phyloP scores from a whole-genome alignment of 2,329 filamentous ascomycete genomes.

The Exophiala oligosperma region DNA sequence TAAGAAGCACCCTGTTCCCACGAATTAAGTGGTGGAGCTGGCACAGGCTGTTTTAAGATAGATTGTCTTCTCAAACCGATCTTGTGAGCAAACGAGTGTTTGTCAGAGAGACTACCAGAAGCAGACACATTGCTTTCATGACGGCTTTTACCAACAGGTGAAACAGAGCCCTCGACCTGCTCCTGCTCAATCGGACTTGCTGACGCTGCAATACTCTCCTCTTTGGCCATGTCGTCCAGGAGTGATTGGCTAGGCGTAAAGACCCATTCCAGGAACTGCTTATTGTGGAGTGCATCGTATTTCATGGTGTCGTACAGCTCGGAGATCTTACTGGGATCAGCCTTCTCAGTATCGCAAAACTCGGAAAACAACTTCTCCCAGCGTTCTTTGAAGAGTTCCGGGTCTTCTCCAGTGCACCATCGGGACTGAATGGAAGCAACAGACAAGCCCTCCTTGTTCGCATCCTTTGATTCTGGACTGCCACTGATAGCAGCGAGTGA shows the following conservation, averaged over 20 bases:
- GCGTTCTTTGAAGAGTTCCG: slow-evolving; percentile 89
- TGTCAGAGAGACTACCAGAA: slow-evolving; percentile 29
- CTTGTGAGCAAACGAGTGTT: slow-evolving; percentile 38
- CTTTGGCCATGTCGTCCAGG: slow-evolving; percentile 29
- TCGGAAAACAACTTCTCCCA: slow-evolving; percentile 99
- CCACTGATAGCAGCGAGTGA: slow-evolving; percentile 48
- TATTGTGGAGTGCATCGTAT: slow-evolving; percentile 95
- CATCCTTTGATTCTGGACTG: slow-evolving; percentile 24
- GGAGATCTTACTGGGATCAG: slow-evolving; percentile 97
- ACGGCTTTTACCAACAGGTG: slow-evolving; percentile 8
- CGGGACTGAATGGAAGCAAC: slow-evolving; percentile 76
- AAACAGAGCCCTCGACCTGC: slow-evolving; percentile 15
- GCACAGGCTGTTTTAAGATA: slow-evolving; percentile 42
- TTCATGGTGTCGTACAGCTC: slow-evolving; percentile 99
- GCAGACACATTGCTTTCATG: slow-evolving; percentile 20
- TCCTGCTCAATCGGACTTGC: slow-evolving; percentile 22
- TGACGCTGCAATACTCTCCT: slow-evolving; percentile 22
- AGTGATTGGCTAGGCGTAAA: slow-evolving; percentile 77
- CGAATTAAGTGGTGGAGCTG: slow-evolving; percentile 52
- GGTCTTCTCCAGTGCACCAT: slow-evolving; percentile 96
- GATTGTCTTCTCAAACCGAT: slow-evolving; percentile 55
- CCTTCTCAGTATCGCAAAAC: slow-evolving; percentile 95
- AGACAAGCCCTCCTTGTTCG: slow-evolving; percentile 48
- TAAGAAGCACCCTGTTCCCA: slow-evolving; percentile 67
- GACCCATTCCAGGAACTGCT: slow-evolving; percentile 94